phyloP scores from a whole-genome alignment of 805 yeast genomes.

The Starmerella davenportii region DNA sequence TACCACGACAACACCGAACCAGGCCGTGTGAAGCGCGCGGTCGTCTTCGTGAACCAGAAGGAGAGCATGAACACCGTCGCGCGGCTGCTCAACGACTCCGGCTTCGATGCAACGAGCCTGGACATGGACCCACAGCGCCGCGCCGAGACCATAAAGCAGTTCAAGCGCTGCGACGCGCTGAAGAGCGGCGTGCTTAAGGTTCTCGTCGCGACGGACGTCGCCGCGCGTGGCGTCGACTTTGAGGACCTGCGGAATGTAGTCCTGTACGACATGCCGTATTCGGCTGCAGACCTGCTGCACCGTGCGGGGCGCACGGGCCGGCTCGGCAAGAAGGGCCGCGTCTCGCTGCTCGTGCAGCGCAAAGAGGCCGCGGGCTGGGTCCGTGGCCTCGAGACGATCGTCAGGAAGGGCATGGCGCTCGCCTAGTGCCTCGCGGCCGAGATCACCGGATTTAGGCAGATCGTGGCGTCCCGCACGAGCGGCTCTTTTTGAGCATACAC shows the following conservation, averaged over 20 bases:
- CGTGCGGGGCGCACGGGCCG: constrained; percentile 90
- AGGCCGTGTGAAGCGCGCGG: constrained; percentile 56
- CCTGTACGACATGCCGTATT: constrained; percentile 68
- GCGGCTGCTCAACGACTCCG: constrained; percentile 33
- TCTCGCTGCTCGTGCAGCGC: constrained; percentile 57
- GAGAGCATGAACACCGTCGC: constrained; percentile 44
- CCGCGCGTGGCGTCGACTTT: constrained; percentile 83
- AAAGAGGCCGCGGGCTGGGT: constrained; percentile 59
- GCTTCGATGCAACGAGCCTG: constrained; percentile 46
- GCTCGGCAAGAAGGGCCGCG: constrained; percentile 77
- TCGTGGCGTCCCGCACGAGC: not conserved
- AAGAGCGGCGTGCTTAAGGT: constrained; percentile 25
- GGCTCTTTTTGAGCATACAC: no score
- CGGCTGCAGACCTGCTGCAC: constrained; percentile 73
- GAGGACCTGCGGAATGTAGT: constrained; percentile 64
- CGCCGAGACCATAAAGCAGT: constrained; percentile 34
- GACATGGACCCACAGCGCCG: constrained; percentile 33
- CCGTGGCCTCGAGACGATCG: constrained; percentile 55
- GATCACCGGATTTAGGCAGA: not conserved
- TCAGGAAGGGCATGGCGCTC: constrained; percentile 28
- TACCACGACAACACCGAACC: constrained; percentile 66
- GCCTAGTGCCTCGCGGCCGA: no score
- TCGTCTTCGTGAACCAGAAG: constrained; percentile 70
- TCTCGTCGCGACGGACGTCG: constrained; percentile 69
- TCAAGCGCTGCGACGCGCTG: constrained; percentile 20